phyloP scores from a whole-genome alignment of 2,329 filamentous ascomycete species.

The Aspergillus sergii region DNA sequence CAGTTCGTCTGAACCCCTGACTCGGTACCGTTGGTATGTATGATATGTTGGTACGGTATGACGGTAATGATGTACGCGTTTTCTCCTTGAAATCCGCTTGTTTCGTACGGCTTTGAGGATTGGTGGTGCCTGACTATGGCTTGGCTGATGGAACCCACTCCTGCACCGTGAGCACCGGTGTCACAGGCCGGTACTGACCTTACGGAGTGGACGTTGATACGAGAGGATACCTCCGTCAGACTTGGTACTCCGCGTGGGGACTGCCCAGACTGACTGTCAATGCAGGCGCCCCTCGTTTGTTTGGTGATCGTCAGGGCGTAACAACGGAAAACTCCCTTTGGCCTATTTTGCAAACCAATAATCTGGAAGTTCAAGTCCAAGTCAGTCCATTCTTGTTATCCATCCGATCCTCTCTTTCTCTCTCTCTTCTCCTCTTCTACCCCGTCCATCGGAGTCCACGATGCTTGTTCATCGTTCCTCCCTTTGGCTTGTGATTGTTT shows the following conservation, averaged over 20 bases:
- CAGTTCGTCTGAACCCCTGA: constrained; percentile 3
- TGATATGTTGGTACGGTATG: not conserved
- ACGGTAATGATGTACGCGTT: not conserved
- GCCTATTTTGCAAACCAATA: constrained; percentile 5
- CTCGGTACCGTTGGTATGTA: not conserved
- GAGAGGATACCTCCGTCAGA: not conserved
- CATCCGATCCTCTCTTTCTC: not conserved
- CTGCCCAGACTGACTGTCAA: constrained; percentile 18
- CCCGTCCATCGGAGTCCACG: constrained; percentile 10
- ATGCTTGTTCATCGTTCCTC: constrained; percentile 20
- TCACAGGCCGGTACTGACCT: not conserved
- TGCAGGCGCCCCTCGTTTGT: constrained; percentile 20
- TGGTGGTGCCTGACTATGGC: not conserved
- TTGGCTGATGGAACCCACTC: not conserved
- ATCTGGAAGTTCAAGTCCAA: not conserved
- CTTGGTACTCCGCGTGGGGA: constrained; percentile 15
- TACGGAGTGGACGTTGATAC: not conserved
- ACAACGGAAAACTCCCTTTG: constrained; percentile 12
- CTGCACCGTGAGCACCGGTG: not conserved
- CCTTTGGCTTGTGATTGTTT: constrained; percentile 13
- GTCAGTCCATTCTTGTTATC: constrained; percentile 1
- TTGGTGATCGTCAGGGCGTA: constrained; percentile 25
- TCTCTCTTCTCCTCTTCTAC: constrained; percentile 6
- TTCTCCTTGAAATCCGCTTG: constrained; percentile 9
- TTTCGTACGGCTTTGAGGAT: not conserved